A percentile compares a stretch with the other conserved stretches of the same genome.
Evolutionary conservation across 2,329 filamentous ascomycete genomes (phyloP).

Genomic region (Aspergillus fischeri): DNA sequence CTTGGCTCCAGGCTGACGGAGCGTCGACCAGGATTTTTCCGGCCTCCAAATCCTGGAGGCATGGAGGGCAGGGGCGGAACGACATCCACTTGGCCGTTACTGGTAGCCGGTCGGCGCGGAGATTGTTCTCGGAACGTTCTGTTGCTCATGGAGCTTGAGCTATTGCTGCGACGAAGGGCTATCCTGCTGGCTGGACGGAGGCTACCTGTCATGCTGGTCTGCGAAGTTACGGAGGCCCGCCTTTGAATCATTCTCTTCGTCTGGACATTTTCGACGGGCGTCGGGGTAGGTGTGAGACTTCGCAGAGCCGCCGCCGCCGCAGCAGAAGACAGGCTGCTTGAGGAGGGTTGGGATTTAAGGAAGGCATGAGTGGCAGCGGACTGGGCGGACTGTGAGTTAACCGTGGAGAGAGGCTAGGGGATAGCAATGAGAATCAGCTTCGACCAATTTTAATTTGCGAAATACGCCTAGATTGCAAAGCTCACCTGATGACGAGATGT

Average conservation of each 20-base stretch:
- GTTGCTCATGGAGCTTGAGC: slow-evolving; percentile 80
- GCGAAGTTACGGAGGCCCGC: slow-evolving; percentile 67
- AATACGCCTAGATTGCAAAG: background rate
- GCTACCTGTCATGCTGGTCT: slow-evolving; percentile 47
- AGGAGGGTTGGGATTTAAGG: slow-evolving; percentile 61
- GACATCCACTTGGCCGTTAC: slow-evolving; percentile 45
- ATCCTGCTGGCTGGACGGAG: slow-evolving; percentile 37
- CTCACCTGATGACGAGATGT: slow-evolving; percentile 38
- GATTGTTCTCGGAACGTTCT: slow-evolving; percentile 80
- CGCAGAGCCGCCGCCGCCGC: slow-evolving; percentile 83
- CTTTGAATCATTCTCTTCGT: slow-evolving; percentile 80
- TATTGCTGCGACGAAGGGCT: slow-evolving; percentile 60
- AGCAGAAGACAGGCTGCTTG: slow-evolving; percentile 69
- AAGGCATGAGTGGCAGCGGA: slow-evolving; percentile 80
- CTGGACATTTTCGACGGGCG: slow-evolving; percentile 74
- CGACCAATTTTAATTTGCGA: background rate
- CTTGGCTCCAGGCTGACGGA: slow-evolving; percentile 51
- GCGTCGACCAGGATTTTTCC: slow-evolving; percentile 35
- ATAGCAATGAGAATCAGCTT: background rate
- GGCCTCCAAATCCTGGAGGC: slow-evolving; percentile 48
- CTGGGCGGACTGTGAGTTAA: slow-evolving; percentile 68
- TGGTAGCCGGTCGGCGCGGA: slow-evolving; percentile 45
- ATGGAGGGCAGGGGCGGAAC: slow-evolving; percentile 73
- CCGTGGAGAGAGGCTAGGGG: slow-evolving; percentile 57
- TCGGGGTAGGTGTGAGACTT: slow-evolving; percentile 72